Percentiles rank a stretch among this genome's conserved stretches.
phyloP scores from a whole-genome alignment of 768 basidiomycete genomes.

The Leccinum imitatum region DNA sequence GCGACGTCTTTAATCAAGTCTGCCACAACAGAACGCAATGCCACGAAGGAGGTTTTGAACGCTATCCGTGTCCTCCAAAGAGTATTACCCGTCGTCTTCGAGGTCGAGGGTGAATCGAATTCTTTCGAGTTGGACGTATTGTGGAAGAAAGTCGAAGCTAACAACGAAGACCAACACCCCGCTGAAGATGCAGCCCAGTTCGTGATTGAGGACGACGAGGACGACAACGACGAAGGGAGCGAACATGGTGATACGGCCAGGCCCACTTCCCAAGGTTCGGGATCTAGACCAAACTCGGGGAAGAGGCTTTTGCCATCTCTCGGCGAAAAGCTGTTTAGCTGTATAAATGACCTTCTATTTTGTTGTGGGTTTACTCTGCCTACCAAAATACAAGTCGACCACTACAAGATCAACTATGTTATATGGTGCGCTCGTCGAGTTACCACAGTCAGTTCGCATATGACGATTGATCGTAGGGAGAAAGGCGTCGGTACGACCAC shows the following conservation, averaged over 20 bases:
- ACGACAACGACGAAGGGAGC: conserved; percentile 32
- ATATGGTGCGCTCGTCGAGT: conserved; percentile 65
- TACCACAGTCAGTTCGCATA: conserved; percentile 3
- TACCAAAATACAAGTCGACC: conserved; percentile 68
- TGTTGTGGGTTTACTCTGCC: conserved; percentile 94
- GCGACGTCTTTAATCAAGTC: conserved; percentile 71
- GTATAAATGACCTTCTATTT: conserved; percentile 84
- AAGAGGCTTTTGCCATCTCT: conserved; percentile 68
- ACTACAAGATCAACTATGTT: conserved; percentile 81
- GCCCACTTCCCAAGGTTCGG: conserved; percentile 13
- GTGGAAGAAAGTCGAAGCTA: conserved; percentile 69
- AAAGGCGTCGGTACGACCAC: conserved; percentile 89
- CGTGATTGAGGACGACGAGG: conserved; percentile 84
- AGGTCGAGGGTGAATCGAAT: conserved; percentile 68
- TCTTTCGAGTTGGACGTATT: conserved; percentile 76
- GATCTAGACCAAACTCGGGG: conserved; percentile 34
- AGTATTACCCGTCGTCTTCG: conserved; percentile 87
- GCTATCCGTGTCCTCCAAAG: conserved; percentile 89
- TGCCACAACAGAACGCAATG: conserved; percentile 53
- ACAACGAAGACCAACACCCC: conserved; percentile 32
- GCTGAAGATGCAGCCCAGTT: conserved; percentile 57
- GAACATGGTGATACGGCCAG: conserved; percentile 39
- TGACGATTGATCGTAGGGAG: conserved; percentile 58
- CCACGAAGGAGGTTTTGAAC: conserved; percentile 87
- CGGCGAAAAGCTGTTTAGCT: conserved; percentile 76